These are phyloP conservation scores for Alternaria novae-zelandiae DNA, from an alignment of 2,329 filamentous ascomycete genomes.

Conservation along the genomic window DNA sequence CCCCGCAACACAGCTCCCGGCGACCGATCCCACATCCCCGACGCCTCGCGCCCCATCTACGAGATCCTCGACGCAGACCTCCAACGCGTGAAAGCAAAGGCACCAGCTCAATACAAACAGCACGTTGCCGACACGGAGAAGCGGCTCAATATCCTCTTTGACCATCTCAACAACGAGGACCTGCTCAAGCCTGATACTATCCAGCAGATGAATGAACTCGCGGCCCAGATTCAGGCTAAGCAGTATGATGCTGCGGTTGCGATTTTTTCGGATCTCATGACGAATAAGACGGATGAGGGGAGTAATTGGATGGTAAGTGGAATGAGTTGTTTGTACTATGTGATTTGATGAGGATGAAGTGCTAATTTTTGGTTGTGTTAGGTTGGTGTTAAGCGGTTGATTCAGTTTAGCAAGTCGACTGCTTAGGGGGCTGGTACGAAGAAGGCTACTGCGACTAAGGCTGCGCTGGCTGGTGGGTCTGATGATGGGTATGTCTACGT, in stretches of 20 bases:
- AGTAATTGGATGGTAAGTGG: constrained; percentile 58
- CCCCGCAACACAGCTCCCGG: constrained; percentile 61
- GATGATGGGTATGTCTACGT: not conserved
- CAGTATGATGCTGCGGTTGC: constrained; percentile 55
- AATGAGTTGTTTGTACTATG: not conserved
- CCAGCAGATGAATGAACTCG: constrained; percentile 66
- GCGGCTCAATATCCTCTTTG: constrained; percentile 89
- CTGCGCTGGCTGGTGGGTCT: not conserved
- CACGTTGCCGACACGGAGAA: constrained; percentile 96
- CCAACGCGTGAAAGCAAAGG: constrained; percentile 84
- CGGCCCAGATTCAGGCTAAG: constrained; percentile 47
- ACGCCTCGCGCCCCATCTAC: constrained; percentile 76
- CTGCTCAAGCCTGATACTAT: constrained; percentile 82
- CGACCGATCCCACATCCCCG: constrained; percentile 87
- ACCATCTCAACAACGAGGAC: constrained; percentile 96
- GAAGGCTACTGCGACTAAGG: not conserved
- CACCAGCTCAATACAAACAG: constrained; percentile 82
- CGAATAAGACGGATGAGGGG: constrained; percentile 56
- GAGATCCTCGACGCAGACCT: constrained; percentile 84
- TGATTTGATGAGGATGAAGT: constrained; percentile 7
- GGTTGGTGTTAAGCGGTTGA: constrained; percentile 49
- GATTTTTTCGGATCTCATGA: constrained; percentile 56
- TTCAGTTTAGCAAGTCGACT: constrained; percentile 48
- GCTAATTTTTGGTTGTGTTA: no score
- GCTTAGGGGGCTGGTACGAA: not conserved